Evolutionary conservation across 2,329 filamentous ascomycete species (phyloP).

Genomic region (Daldinia eschscholtzii): DNA sequence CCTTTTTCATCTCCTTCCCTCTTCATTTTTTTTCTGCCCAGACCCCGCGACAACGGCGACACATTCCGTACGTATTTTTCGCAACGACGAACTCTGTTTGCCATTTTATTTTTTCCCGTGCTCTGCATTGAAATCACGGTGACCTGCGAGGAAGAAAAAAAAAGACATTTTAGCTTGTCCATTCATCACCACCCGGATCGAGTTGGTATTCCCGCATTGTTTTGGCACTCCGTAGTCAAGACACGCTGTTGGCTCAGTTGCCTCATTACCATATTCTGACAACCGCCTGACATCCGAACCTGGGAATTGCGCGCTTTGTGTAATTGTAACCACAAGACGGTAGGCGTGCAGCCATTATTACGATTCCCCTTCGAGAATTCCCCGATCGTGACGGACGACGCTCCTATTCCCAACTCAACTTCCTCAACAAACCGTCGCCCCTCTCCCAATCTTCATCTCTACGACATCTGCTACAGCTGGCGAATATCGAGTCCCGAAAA

Average conservation of each 20-base stretch:
- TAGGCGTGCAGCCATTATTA: constrained; percentile 38
- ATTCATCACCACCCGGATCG: constrained; percentile 15
- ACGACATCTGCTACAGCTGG: constrained; percentile 41
- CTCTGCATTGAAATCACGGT: constrained; percentile 17
- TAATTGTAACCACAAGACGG: constrained; percentile 38
- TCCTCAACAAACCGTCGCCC: constrained; percentile 24
- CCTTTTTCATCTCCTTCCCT: constrained; percentile 45
- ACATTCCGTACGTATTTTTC: constrained; percentile 45
- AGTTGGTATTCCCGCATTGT: constrained; percentile 36
- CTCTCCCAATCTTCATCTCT: constrained; percentile 26
- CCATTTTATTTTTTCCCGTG: constrained; percentile 28
- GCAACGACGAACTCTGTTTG: constrained; percentile 51
- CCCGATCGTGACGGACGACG: constrained; percentile 39
- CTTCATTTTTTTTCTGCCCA: constrained; percentile 41
- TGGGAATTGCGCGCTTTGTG: constrained; percentile 41
- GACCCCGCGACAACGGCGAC: constrained; percentile 51
- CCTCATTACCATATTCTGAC: constrained; percentile 31
- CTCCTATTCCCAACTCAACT: constrained; percentile 31
- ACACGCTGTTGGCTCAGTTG: constrained; percentile 38
- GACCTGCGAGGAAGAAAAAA: constrained; percentile 22
- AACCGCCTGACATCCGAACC: constrained; percentile 33
- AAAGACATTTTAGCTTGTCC: constrained; percentile 22
- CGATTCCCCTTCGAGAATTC: constrained; percentile 33
- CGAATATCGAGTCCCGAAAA: constrained; percentile 43
- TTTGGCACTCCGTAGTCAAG: constrained; percentile 31